Evolutionary conservation across 1,284 basidiomycete species (phyloP), one percentile per base, ranked within the genome.

Genomic region (Microbotryum intermedium): DNA sequence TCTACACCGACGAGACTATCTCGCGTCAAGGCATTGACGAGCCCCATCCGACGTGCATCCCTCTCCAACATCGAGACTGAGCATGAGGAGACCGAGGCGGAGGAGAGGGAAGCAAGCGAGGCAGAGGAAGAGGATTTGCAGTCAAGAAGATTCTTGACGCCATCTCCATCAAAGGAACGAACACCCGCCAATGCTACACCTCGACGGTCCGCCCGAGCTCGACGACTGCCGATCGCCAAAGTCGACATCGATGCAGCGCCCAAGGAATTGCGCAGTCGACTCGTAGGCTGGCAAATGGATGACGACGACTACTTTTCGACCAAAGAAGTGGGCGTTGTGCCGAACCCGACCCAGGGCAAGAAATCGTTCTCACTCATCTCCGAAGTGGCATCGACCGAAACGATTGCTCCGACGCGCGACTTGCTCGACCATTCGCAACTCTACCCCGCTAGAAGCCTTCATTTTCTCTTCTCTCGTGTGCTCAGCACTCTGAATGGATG

Each of bases 231-330:
- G 3, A 29, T 59, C 10, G 45, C 53, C 18, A 2, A 46, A 2
- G 11, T 9, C 20, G 62, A 60, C 25, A 44, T 64, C 50, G 57
- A 51, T 21, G 60, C 60, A 10, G 62, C 62, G 4, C 62, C 62
- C 0, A 50, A 52, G 2, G 28, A 11, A 1, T 34, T 64, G 1
- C 45, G 62, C 8, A 64, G 30, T 42, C 58, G 62, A 1, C 53
- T 64, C 29, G 62, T 64, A 10, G 62, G 62, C 3, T 64, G 55
- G 46, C 62, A 64, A 23, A 64, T 64, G 62, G 55, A 64, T 20
- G 62, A 58, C 11, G 62, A 53, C n/a, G 53, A 55, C 2, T 4
- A 44, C 18, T 26, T 21, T 21, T 23, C 16, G 10, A 43, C 44
- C 16, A 43, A 54, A 18, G 53, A 44, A 20, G 11, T 21, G 53